Base-by-base conservation (phyloP, 2,329 filamentous ascomycete species). In the Pezicula radicicola region DNA sequence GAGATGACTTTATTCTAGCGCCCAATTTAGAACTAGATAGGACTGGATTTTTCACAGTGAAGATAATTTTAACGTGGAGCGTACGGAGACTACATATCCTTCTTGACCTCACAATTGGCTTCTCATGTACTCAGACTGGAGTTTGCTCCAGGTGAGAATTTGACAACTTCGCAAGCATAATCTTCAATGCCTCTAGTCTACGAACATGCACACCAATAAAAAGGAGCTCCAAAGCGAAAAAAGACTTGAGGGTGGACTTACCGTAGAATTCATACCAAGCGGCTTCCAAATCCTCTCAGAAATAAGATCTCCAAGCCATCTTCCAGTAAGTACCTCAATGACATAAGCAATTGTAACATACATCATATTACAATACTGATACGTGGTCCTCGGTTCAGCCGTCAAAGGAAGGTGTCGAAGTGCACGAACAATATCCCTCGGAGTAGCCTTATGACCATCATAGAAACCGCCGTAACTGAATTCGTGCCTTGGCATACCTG, bases 331-430 rank as follows among this genome's bases (percentile, higher is more conserved):
- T 0, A 60, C 70, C 56, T 79, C 74, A n/a, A 80, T 60, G 1
- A 79, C 68, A 55, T 79, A 67, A 5, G 71, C 72, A 2, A 72
- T 68, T 1, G 69, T 68, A 1, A 67, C 66, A 58, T 70, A 82
- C 71, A 80, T 79, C 51, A 73, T 65, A 60, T 82, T 81, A 60
- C 68, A 73, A 60, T 82, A 81, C 52, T 74, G 68, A 50, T 68
- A 79, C 49, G 59, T 66, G 1, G 70, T 68, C 2, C 80, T 69
- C 5, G 77, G 69, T 55, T 78, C 73, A 6, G 64, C 63, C 0
- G 68, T 69, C 55, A 76, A 57, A 2, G 73, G 70, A 15, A 83
- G 62, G 54, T 78, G 60, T 3, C 78, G 68, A 21, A 81, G 55
- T 16, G 71, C 73, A 25, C 74, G 67, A 8, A 74, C 71, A 0